Conservation (phyloP, 371 early-diverging fungal species). For the Blastocladiella emersonii region DNA sequence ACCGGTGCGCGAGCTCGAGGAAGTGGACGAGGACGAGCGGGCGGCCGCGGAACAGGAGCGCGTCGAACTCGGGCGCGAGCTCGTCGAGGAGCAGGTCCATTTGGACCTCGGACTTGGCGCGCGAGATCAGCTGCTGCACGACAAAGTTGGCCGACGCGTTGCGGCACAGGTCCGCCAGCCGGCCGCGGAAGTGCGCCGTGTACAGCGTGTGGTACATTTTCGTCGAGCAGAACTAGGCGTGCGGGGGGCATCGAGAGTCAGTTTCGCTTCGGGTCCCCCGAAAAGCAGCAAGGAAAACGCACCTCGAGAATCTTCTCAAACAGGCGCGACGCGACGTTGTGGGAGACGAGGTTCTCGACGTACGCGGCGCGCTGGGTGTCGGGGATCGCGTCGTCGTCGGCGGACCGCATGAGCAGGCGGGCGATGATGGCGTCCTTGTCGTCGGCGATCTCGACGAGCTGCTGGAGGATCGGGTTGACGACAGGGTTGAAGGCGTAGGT, state of each 20-base stretch:
- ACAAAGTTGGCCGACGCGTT: slow-evolving; percentile 71
- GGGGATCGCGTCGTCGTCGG: neutral
- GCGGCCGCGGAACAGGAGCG: slow-evolving; percentile 19
- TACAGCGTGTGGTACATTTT: slow-evolving; percentile 44
- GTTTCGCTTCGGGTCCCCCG: too few relatives aligned
- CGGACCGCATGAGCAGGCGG: slow-evolving; percentile 22
- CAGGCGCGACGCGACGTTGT: slow-evolving; percentile 26
- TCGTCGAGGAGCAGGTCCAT: slow-evolving; percentile 44
- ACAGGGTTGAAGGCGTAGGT: slow-evolving; percentile 45
- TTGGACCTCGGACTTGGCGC: slow-evolving; percentile 42
- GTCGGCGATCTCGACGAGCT: slow-evolving; percentile 40
- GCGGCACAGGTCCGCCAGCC: slow-evolving; percentile 42
- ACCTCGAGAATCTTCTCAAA: slow-evolving; percentile 24
- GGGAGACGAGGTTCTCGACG: slow-evolving; percentile 15
- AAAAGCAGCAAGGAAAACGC: neutral
- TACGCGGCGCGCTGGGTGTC: slow-evolving; percentile 9
- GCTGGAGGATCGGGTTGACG: slow-evolving; percentile 66
- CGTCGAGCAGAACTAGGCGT: neutral
- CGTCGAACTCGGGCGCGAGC: slow-evolving; percentile 34
- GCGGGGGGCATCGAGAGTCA: neutral
- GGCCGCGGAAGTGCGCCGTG: slow-evolving; percentile 42
- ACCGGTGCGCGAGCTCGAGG: neutral
- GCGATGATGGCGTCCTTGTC: slow-evolving; percentile 33
- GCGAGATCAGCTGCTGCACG: slow-evolving; percentile 52
- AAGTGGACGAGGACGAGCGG: neutral